Evolutionary conservation across 2,329 filamentous ascomycete species (phyloP).

Genomic region (Davidsoniella virescens): DNA sequence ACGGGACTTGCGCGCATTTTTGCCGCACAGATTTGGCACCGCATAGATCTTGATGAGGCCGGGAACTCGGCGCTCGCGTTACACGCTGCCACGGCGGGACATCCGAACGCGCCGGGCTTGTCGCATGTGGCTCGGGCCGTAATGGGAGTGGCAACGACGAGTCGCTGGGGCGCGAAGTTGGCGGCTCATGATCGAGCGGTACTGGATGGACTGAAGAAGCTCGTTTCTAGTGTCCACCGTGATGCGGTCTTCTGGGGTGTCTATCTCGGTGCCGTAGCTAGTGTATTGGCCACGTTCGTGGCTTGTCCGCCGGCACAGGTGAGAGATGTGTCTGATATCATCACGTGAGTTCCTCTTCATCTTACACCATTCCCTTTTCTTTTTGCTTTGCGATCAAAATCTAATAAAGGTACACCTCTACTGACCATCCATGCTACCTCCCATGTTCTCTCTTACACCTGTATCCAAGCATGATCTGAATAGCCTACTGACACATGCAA

Average conservation of each 20-base stretch:
- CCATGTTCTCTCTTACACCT: too few relatives aligned
- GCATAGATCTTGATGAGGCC: conserved; percentile 31
- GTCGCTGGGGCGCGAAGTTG: conserved; percentile 54
- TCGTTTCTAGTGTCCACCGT: conserved; percentile 23
- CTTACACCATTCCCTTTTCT: too few relatives aligned
- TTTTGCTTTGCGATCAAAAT: too few relatives aligned
- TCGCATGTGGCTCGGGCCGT: conserved; percentile 56
- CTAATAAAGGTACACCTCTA: too few relatives aligned
- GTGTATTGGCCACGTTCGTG: conserved; percentile 26
- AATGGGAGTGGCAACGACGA: conserved; percentile 54
- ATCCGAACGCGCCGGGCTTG: conserved; percentile 54
- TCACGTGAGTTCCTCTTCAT: conserved; percentile 24
- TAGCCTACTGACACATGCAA: conserved; percentile 3
- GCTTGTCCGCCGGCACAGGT: conserved; percentile 24
- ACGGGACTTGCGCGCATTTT: conserved; percentile 30
- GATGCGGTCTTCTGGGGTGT: conserved; percentile 35
- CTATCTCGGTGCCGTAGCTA: conserved; percentile 34
- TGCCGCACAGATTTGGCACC: conserved; percentile 33
- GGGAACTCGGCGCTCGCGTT: conserved; percentile 51
- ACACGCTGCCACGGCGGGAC: conserved; percentile 53
- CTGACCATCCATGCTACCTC: too few relatives aligned
- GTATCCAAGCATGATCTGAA: not conserved
- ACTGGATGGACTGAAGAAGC: conserved; percentile 25
- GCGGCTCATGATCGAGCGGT: conserved; percentile 31
- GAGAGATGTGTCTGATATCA: conserved; percentile 21